Percentiles rank a stretch among this genome's conserved stretches.
phyloP scores from a whole-genome alignment of 2,329 filamentous ascomycete genomes.

The Geosmithia putterillii region DNA sequence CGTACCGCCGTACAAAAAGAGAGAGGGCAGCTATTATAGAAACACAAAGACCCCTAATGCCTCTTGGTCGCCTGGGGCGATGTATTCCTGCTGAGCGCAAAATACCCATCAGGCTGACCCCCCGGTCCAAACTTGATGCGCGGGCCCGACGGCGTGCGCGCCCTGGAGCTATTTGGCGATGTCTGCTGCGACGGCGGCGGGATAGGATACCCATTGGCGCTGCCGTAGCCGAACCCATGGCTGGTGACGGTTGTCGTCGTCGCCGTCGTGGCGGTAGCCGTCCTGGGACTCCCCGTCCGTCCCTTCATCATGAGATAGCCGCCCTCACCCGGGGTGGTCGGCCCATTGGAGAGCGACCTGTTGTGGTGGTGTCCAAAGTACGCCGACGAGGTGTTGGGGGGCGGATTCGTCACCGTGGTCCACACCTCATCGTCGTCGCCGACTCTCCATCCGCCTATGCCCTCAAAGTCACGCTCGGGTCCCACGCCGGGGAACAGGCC shows the following conservation, averaged over 20 bases:
- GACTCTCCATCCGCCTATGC: slow-evolving; percentile 43
- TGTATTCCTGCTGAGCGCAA: slow-evolving; percentile 16
- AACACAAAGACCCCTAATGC: slow-evolving; percentile 1
- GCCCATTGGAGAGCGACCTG: slow-evolving; percentile 26
- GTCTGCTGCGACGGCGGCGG: slow-evolving; percentile 6
- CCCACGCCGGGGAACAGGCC: slow-evolving; percentile 34
- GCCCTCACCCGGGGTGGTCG: slow-evolving; percentile 25
- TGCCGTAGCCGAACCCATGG: not conserved
- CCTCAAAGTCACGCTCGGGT: slow-evolving; percentile 44
- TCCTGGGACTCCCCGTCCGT: slow-evolving; percentile 20
- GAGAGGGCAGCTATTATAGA: too few species aligned
- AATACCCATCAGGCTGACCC: slow-evolving; percentile 26
- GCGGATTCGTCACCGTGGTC: slow-evolving; percentile 36
- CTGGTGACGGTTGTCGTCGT: too few species aligned
- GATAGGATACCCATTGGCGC: not conserved
- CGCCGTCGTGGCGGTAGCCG: slow-evolving; percentile 14
- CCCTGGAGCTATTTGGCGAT: slow-evolving; percentile 34
- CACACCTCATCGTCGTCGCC: slow-evolving; percentile 31
- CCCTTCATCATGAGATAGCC: slow-evolving; percentile 31
- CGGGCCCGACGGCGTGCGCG: slow-evolving; percentile 32
- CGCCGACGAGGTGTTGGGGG: slow-evolving; percentile 23
- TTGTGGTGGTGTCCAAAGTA: slow-evolving; percentile 14
- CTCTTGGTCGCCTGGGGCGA: slow-evolving; percentile 20
- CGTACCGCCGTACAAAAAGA: too few species aligned
- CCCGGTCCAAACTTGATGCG: slow-evolving; percentile 13